Evolutionary conservation across 2,329 filamentous ascomycete species (phyloP), one percentile per base, ranked within the genome.

Genomic region (Ramularia endophylla): DNA sequence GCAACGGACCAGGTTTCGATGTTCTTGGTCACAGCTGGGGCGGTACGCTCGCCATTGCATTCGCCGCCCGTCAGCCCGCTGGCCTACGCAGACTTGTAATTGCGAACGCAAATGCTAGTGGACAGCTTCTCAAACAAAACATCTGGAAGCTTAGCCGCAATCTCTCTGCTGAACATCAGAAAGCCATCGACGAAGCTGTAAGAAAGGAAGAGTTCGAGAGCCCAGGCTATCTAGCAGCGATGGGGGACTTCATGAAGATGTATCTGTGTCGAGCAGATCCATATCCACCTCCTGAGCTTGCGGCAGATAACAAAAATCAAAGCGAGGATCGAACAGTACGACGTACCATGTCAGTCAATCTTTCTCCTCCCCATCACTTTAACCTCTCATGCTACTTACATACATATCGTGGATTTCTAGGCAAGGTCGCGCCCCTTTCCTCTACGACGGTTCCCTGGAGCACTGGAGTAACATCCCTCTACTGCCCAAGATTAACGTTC

Each of bases 1-100:
- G 18, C 27, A 27, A 20, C 66, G n/a, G n/a, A n/a, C n/a, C n/a
- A n/a, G n/a, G n/a, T n/a, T 68, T 40, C 59, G 67, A 43, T 44
- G 28, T 74, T 1, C 57, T 66, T 1, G 71, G 71, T 1, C 67
- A 73, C 20, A 67, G 61, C 7, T 74, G 70, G 71, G 70, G 72
- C 13, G 72, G 66, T 1, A 71, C 73, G 65, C 52, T 74, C 0
- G 67, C 54, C 2, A 56, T 60, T 0, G 48, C 58, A 15, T 69
- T 63, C 56, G 69, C 68, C 0, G 54, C 57, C 2, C 50, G 51
- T 11, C 53, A 53, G 17, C 56, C 56, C 5, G 38, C 36, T 13
- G 63, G 63, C 0, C 48, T 69, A 22, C 51, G 54, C 12, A 60
- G 57, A 36, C 48, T 69, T 2, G 47, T 69, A 18, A 28, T 48